Evolutionary conservation across 176 grass and related monocot genomes (phyloP), one percentile per base, ranked within the genome.

Genomic region (Elymus sibiricus): DNA sequence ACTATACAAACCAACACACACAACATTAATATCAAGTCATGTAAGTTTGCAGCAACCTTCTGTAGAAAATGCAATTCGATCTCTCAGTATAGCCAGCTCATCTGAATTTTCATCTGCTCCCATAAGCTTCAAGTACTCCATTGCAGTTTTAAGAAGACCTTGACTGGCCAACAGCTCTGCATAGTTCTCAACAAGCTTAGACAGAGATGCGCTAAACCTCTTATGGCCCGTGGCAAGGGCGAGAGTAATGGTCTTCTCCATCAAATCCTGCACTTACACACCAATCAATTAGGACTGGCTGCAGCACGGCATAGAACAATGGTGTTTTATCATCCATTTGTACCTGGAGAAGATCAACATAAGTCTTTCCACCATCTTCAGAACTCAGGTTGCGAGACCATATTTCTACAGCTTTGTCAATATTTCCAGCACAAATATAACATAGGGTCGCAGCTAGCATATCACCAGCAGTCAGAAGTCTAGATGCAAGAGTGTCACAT

Each of bases 261-360:
- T 99, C 84, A 99, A 94, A 92, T 99, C 97, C 97, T 97, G 88
- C 88, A 79, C 29, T 85, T 44, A 39, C 51, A 91, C 25, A 73
- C 10, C 40, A 82, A 40, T 74, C 25, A 16, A 76, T 77, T 84
- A 94, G 37, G 13, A 26, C 60, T 81, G 32, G 70, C 67, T 79
- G 5, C 61, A 80, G 37, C 5, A 63, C 56, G 66, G 26, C 59
- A 92, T 7, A 70, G 9, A 79, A 76, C 22, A 84, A 83, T 42
- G 5, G 82, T 22, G 13, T 75, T 83, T 3, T 82, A 49, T 80
- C 86, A 64, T 73, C 53, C 82, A 81, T 74, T 46, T 22, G 68
- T 88, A 99, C 97, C 92, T 99, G 97, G 77, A 99, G 92, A 93
- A 99, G 97, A 89, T 99, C 97, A 86, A 96, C 90, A 85, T 93